Conservation (phyloP, 495 filamentous ascomycete genomes). For the Sordaria brevicollis region DNA sequence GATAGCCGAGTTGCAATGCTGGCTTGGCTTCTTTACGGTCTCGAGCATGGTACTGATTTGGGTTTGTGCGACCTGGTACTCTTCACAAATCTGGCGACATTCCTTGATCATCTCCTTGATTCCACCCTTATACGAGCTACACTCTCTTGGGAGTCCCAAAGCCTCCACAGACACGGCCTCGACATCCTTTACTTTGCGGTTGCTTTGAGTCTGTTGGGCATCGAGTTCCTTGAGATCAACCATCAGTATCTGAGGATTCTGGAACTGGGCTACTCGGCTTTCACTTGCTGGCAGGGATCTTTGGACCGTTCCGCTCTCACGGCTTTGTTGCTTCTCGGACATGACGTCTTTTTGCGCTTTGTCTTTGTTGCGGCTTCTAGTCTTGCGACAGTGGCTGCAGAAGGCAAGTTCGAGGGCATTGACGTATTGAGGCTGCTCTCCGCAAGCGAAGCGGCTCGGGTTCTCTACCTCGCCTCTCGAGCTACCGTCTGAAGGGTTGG, state of each 20-base stretch:
- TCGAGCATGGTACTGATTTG: too few relatives aligned
- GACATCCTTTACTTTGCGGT: background rate
- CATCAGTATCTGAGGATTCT: background rate
- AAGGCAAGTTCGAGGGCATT: background rate
- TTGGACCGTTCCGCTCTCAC: background rate
- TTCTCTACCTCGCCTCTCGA: rapidly evolving
- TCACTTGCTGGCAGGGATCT: background rate
- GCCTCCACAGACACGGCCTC: background rate
- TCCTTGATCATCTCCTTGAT: background rate
- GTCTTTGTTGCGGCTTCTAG: background rate
- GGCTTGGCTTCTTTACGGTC: too few relatives aligned
- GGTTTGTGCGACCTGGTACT: background rate
- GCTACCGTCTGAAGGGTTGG: background rate
- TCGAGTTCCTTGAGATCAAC: background rate
- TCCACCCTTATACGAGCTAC: too few relatives aligned
- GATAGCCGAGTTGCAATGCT: too few relatives aligned
- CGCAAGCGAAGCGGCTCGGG: background rate
- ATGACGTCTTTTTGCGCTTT: rapidly evolving
- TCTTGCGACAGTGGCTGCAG: background rate
- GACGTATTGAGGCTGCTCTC: background rate
- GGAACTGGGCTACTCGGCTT: background rate
- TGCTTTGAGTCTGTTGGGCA: rapidly evolving
- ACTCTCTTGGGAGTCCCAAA: background rate
- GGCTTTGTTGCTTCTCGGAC: background rate
- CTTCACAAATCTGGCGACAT: background rate